Evolutionary conservation across 1,284 basidiomycete genomes (phyloP).

Genomic region (Trichosporon sp.): DNA sequence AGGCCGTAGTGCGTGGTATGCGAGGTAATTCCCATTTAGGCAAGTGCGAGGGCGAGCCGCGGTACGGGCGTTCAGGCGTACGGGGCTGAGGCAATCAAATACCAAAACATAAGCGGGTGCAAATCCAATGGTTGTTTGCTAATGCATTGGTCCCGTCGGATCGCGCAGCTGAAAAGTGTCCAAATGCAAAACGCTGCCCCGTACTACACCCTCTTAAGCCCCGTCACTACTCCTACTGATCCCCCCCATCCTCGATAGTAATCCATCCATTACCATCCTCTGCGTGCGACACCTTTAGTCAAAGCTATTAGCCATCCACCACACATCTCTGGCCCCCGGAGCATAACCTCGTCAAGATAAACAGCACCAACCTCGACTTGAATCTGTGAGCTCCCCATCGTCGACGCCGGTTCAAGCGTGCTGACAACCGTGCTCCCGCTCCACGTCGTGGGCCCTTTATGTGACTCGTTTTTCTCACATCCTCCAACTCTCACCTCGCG

Average conservation of each 20-base stretch:
- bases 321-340: background rate
- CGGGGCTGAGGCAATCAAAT: background rate
- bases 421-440: background rate
- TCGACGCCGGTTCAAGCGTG: background rate
- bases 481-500: background rate
- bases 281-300: background rate
- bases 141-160: background rate
- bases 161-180: background rate
- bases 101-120: background rate
- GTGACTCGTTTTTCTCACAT: background rate
- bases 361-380: constrained; percentile 8
- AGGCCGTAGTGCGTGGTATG: background rate
- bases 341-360: constrained; percentile 13
- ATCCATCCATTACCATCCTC: constrained; percentile 7
- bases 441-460: background rate
- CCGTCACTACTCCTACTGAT: background rate
- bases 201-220: background rate
- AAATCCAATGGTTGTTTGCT: background rate
- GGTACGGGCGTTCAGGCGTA: background rate
- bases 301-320: background rate
- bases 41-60: background rate
- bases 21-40: background rate
- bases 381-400: constrained; percentile 10
- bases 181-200: background rate
- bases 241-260: background rate